Evolutionary conservation across 2,329 filamentous ascomycete species (phyloP), one percentile per base, ranked within the genome.

Genomic region (Periconia sp.): DNA sequence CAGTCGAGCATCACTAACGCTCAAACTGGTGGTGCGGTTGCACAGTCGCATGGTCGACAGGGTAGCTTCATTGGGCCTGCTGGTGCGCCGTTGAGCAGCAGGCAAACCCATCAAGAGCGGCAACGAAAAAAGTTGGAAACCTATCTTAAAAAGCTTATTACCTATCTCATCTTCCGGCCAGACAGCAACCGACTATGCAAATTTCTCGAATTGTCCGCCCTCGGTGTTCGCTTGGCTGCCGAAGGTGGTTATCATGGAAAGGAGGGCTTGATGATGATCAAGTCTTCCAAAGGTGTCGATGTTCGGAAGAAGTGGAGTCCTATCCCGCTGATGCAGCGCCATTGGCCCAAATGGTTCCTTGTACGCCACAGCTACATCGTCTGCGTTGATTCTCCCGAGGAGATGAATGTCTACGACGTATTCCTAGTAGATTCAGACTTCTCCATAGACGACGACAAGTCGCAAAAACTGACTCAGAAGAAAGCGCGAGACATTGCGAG

Each of bases 191-290:
- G 94, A 10, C 80, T 99, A 3, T 99, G 94, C 76, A 94, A 95
- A 60, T 99, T 99, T 71, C 79, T 99, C 1, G 94, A 99, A 71
- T 80, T 99, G 9, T 99, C 94, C 18, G 93, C 95, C 0, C 81
- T 99, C 6, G 94, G 94, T 19, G 92, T 99, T 47, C 87, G 95
- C 45, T 83, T 99, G 47, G 94, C 94, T 20, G 92, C 93, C 0
- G 95, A 99, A 74, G 92, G 92, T 27, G 96, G 92, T 64, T 97
- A 97, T 66, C 94, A 99, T 69, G 95, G 94, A 54, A 99, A 99
- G 74, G 95, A 99, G 75, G 95, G 94, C 15, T 92, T 90, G 70
- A 80, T 99, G 60, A 87, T 95, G 62, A 96, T 99, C 59, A 90
- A 95, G 65, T 95, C 91, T 6, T 88, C 89, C 15, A 95, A 96